Base-by-base conservation (phyloP, 2,329 filamentous ascomycete genomes). In the Neopestalotiopsis rosae region DNA sequence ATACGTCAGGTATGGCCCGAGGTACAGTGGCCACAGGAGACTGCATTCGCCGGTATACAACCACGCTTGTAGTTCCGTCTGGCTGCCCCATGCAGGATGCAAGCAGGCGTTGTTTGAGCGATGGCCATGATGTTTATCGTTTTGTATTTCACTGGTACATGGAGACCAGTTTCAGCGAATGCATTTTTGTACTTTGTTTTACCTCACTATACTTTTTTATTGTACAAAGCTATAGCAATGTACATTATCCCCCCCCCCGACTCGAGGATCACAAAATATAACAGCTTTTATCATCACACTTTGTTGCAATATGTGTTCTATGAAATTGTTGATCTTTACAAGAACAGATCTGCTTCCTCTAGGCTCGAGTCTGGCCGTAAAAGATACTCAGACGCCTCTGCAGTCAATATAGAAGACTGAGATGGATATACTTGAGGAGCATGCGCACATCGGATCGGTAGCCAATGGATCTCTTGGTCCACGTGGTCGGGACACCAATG, bases 1-100 rank as follows among this genome's bases (percentile, higher is more conserved):
- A 90, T 99, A 79, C 90, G 92, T 69, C 86, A 92, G 72, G 92
- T 99, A 72, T 99, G 96, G 96, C 96, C 96, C 1, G 94, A 97
- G 75, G 91, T 89, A 56, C 89, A 92, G 74, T 97, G 94, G 92
- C 92, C 94, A 24, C 90, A 94, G 76, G 87, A 90, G 74, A 88
- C 89, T 30, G 74, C 82, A 68, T 86, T 90, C 80, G 87, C 90
- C 69, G 88, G 89, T 61, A 85, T 96, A 69, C 94, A 97, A 82
- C 95, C 92, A 80, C 89, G 93, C 74, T 83, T 98, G 81, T 97
- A 86, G 85, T 49, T 28, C 12, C 45, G 42, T 49, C 13, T 63
- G 20, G 14, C 14, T 73, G 40, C 58, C 10, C 24, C 24, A 34
- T 17, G 14, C 12, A 30, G 45, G 32, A 28, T 66, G 32, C 45